Percentiles rank a stretch among this genome's conserved stretches.
These are phyloP conservation scores for Quercus tomentella DNA, from an alignment of 331 rosid species.

Conservation along the genomic window DNA sequence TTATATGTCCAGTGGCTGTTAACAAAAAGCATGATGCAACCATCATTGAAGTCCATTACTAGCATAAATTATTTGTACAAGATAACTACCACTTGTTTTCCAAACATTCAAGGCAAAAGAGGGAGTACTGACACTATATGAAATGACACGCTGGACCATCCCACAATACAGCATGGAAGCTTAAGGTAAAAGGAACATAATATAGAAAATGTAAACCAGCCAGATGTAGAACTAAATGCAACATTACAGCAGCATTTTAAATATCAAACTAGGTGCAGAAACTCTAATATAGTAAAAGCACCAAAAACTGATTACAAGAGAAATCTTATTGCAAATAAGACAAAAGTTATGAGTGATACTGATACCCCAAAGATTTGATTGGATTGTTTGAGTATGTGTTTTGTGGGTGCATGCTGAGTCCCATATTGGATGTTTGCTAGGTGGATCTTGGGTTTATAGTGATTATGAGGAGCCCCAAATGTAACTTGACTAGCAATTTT, in stretches of 20 bases:
- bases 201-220: background rate
- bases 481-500: too few relatives aligned
- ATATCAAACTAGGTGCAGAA: background rate
- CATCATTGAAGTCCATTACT: background rate
- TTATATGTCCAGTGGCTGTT: slow-evolving; percentile 13
- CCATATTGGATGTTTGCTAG: too few relatives aligned
- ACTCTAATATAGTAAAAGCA: background rate
- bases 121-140: background rate
- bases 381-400: too few relatives aligned
- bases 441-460: too few relatives aligned
- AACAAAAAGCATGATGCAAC: slow-evolving; percentile 5
- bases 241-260: background rate
- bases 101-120: background rate
- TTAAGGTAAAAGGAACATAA: background rate
- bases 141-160: background rate
- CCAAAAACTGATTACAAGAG: too few relatives aligned
- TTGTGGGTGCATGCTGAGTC: too few relatives aligned
- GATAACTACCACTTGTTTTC: background rate
- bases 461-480: too few relatives aligned
- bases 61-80: background rate
- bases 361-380: too few relatives aligned
- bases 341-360: too few relatives aligned
- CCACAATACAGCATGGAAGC: background rate
- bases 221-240: background rate
- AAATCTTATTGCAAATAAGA: too few relatives aligned